Percentiles rank a stretch among this genome's conserved stretches.
phyloP scores from a whole-genome alignment of 179 eudicot species.

The Beta corolliflora region DNA sequence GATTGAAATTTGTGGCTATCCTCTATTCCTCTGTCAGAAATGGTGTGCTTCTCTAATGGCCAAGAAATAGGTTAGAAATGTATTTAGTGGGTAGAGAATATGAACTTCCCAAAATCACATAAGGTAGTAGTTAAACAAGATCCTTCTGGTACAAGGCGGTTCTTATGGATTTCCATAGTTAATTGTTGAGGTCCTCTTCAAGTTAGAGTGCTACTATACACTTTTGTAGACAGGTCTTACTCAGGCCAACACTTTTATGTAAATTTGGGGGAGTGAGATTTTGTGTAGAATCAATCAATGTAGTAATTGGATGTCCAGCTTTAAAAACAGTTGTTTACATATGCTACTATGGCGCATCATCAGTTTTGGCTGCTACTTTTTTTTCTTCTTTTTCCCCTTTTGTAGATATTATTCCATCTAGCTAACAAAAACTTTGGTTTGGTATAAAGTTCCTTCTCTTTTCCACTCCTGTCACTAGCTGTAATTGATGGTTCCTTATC shows the following conservation, averaged over 20 bases:
- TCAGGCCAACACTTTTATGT: not conserved
- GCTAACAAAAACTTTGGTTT: not conserved
- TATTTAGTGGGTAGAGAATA: not conserved
- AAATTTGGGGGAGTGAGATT: not conserved
- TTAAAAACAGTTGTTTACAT: not conserved
- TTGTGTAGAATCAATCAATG: not conserved
- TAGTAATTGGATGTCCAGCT: not conserved
- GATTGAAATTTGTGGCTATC: not conserved
- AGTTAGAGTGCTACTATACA: not conserved
- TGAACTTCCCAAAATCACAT: no score
- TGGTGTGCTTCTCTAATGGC: not conserved
- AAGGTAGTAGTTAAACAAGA: no score
- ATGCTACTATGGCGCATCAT: not conserved
- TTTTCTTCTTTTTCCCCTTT: not conserved
- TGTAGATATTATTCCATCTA: not conserved
- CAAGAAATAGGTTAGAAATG: not conserved
- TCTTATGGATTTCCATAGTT: no score
- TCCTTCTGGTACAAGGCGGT: no score
- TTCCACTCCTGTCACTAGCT: slow-evolving; percentile 15
- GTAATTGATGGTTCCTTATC: not conserved
- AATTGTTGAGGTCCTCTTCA: no score
- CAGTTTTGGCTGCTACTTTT: not conserved
- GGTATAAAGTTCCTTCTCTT: slow-evolving; percentile 2
- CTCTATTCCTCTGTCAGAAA: not conserved
- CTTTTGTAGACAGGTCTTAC: not conserved